Evolutionary conservation across 2,329 filamentous ascomycete species (phyloP), one percentile per base, ranked within the genome.

Genomic region (Ascosphaera apis): DNA sequence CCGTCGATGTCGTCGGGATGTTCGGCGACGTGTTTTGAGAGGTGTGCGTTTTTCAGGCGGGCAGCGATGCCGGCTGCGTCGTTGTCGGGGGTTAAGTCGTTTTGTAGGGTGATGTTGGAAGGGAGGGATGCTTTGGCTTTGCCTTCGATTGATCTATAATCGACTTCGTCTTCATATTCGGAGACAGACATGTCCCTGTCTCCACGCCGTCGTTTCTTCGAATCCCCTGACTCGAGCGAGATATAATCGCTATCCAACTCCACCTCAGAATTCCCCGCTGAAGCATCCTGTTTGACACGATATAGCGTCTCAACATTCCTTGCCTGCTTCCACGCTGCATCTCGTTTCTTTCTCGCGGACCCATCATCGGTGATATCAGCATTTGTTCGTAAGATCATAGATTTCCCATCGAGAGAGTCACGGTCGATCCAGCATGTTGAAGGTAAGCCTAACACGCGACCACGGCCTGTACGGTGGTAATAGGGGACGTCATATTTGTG

Each of bases 401-500:
- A 47, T 37, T 52, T 54, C 31, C 50, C 55, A 37, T 54, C 52
- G n/a, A 45, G 49, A 34, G 67, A 62, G 33, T 73, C 66, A 28
- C 68, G 66, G 46, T 86, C 72, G 39, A 92, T 77, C 38, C 66
- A 67, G 38, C 75, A 60, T 32, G 63, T 61, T 2, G 58, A 56
- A 1, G 60, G 51, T 0, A 75, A 58, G 0, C 84, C 86, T 9
- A 95, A 53, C 1, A 93, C 60, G 39, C 63, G 65, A 2, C 82
- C 82, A 37, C 61, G 60, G 11, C 82, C 79, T 41, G 60, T 58
- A 4, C 81, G 72, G 41, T 65, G 65, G 49, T 91, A 93, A 2
- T 55, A 47, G 0, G 83, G 82, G 8, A 91, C 57, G 37, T 66
- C 67, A 43, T 77, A 78, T 25, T 69, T 69, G 49, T 92, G 72